These are phyloP conservation scores for Pseudogymnoascus sp. DNA, from an alignment of 2,329 filamentous ascomycete genomes.

Conservation along the genomic window DNA sequence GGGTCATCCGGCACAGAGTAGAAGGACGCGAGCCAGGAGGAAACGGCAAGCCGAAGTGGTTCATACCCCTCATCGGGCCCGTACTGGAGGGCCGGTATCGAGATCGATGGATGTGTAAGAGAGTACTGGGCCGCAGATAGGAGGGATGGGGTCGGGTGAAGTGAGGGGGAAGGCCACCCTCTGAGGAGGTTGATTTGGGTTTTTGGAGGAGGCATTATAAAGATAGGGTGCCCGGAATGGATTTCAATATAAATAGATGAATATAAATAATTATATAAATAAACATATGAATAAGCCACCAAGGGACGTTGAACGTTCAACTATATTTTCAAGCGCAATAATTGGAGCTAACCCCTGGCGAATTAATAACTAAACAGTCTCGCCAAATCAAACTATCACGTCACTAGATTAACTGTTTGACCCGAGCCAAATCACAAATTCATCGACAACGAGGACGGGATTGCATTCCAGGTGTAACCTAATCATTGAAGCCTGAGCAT, in stretches of 20 bases:
- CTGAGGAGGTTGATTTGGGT: slow-evolving; percentile 24
- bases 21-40: slow-evolving; percentile 51
- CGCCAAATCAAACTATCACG: slow-evolving; percentile 2
- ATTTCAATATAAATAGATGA: not conserved
- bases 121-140: slow-evolving; percentile 41
- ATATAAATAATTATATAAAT: not conserved
- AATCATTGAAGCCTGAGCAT: not conserved
- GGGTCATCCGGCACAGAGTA: slow-evolving; percentile 36
- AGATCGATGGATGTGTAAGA: slow-evolving; percentile 40
- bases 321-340: not conserved
- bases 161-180: slow-evolving; percentile 26
- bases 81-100: slow-evolving; percentile 47
- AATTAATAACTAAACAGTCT: not conserved
- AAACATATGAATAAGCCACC: not conserved
- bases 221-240: not conserved
- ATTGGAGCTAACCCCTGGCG: not conserved
- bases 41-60: slow-evolving; percentile 45
- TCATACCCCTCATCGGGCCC: slow-evolving; percentile 53
- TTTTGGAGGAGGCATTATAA: not conserved
- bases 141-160: slow-evolving; percentile 49
- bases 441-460: not conserved
- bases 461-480: not conserved
- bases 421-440: not conserved
- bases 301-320: not conserved
- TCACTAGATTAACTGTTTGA: not conserved